Conservation (phyloP, 2,329 filamentous ascomycete species). For the Fusarium illudens region DNA sequence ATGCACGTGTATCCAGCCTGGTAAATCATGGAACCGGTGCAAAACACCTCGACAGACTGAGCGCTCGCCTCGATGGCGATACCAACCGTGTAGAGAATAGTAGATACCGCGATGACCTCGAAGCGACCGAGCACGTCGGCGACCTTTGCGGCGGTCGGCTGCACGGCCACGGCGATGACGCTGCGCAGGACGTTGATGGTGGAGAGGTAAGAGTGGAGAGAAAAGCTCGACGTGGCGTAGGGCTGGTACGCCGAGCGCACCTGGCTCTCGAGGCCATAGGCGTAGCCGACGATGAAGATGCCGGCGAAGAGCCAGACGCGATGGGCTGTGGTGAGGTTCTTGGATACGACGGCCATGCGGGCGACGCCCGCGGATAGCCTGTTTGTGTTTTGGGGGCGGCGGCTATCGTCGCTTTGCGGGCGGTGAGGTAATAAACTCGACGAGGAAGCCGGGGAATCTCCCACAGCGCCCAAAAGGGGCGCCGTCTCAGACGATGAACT, state of each 20-base stretch:
- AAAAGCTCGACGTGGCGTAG: conserved; percentile 61
- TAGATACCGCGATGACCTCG: conserved; percentile 64
- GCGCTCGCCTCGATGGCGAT: conserved; percentile 64
- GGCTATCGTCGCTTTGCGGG: neutral
- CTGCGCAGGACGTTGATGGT: conserved; percentile 67
- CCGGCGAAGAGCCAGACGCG: conserved; percentile 62
- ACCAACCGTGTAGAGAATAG: conserved; percentile 63
- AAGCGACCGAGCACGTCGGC: conserved; percentile 70
- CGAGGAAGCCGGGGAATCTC: neutral
- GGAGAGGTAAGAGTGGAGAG: conserved; percentile 62
- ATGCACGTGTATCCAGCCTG: conserved; percentile 67
- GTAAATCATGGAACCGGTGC: conserved; percentile 63
- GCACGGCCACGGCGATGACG: conserved; percentile 66
- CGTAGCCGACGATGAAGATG: conserved; percentile 68
- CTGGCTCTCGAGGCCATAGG: conserved; percentile 65
- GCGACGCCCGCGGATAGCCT: conserved; percentile 54
- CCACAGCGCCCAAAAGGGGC: conserved; percentile 19
- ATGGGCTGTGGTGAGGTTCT: conserved; percentile 55
- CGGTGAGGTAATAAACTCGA: conserved; percentile 18
- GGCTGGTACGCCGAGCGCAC: conserved; percentile 63
- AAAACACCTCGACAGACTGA: conserved; percentile 58
- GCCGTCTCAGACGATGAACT: conserved; percentile 23
- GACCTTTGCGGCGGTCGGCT: conserved; percentile 68
- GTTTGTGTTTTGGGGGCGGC: conserved; percentile 7
- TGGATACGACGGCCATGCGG: conserved; percentile 60